Percentiles rank a stretch among this genome's conserved stretches.
phyloP scores from a whole-genome alignment of 2,329 filamentous ascomycete species.

The Westerdykella aurantiaca region DNA sequence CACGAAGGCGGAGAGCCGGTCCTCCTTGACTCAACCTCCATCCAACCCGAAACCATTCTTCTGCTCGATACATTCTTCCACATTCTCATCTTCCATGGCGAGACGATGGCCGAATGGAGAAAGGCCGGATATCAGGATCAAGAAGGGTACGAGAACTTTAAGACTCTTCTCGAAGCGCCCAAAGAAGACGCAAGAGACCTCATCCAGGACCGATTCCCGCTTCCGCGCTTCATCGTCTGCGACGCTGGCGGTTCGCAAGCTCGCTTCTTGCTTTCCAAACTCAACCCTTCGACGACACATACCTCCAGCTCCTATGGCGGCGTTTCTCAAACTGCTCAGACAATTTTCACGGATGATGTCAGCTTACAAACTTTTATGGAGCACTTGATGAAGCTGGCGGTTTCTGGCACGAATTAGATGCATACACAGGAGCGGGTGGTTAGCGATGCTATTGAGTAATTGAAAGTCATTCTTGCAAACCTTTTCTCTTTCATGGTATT shows the following conservation, averaged over 20 bases:
- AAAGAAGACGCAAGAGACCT: conserved; percentile 98
- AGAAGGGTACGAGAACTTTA: conserved; percentile 97
- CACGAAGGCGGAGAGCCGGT: conserved; percentile 90
- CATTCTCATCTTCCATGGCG: conserved; percentile 97
- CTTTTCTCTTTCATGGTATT: no score
- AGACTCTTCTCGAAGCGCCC: conserved; percentile 76
- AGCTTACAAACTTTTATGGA: conserved; percentile 99
- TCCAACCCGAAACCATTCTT: conserved; percentile 88
- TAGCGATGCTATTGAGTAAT: no score
- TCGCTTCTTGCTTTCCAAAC: conserved; percentile 91
- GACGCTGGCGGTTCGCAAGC: conserved; percentile 98
- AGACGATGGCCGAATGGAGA: conserved; percentile 96
- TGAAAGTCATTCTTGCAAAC: no score
- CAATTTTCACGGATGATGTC: conserved; percentile 98
- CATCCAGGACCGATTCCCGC: conserved; percentile 94
- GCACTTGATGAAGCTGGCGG: conserved; percentile 82
- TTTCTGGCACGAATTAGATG: conserved; percentile 24
- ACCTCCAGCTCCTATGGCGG: conserved; percentile 89
- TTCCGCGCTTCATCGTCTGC: conserved; percentile 96
- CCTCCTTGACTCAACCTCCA: conserved; percentile 92
- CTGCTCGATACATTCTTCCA: conserved; percentile 99
- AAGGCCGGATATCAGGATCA: conserved; percentile 98
- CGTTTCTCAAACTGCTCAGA: conserved; percentile 84
- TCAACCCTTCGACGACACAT: conserved; percentile 96
- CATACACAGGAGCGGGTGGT: background rate